These are phyloP conservation scores for Elongisporangium anandrum DNA, from an alignment of 352 stramenopile genomes.

Conservation along the genomic window DNA sequence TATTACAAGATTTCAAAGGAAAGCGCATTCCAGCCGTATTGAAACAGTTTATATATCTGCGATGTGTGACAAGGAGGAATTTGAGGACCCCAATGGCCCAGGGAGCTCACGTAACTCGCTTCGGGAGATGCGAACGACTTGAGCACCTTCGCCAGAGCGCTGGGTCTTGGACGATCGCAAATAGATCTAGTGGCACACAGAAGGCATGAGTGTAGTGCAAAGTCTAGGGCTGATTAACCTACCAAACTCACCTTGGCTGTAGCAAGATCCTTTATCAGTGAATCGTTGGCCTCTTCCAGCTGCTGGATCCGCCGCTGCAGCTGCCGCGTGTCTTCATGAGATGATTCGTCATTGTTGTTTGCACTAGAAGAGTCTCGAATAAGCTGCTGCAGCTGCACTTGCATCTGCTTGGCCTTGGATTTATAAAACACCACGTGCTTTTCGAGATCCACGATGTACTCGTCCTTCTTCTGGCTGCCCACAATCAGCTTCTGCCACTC, in stretches of 20 bases:
- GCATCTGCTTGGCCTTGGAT: conserved; percentile 82
- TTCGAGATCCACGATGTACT: conserved; percentile 79
- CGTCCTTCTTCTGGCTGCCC: conserved; percentile 71
- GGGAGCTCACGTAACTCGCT: conserved; percentile 63
- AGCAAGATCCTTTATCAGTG: conserved; percentile 71
- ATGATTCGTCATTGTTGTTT: conserved; percentile 14
- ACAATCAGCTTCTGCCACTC: conserved; percentile 73
- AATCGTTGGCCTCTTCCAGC: conserved; percentile 69
- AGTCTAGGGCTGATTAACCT: background rate
- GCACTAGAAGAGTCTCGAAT: conserved; percentile 43
- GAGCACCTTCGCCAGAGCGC: conserved; percentile 17
- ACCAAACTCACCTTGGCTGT: conserved; percentile 40
- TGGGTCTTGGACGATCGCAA: conserved; percentile 47
- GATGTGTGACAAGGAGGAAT: conserved; percentile 12
- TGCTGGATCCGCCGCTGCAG: conserved; percentile 57
- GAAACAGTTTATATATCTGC: conserved; percentile 9
- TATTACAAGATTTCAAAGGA: too few species aligned
- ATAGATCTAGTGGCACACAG: conserved; percentile 24
- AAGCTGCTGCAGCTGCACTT: conserved; percentile 74
- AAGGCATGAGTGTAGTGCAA: background rate
- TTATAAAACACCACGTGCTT: conserved; percentile 88
- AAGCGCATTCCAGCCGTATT: too few species aligned
- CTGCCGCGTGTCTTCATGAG: conserved; percentile 14
- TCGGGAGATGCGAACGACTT: conserved; percentile 61
- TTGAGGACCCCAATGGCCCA: conserved; percentile 21